Percentiles rank a stretch among this genome's conserved stretches.
phyloP scores from a whole-genome alignment of 495 filamentous ascomycete genomes.

The Evansstolkia leycettana region DNA sequence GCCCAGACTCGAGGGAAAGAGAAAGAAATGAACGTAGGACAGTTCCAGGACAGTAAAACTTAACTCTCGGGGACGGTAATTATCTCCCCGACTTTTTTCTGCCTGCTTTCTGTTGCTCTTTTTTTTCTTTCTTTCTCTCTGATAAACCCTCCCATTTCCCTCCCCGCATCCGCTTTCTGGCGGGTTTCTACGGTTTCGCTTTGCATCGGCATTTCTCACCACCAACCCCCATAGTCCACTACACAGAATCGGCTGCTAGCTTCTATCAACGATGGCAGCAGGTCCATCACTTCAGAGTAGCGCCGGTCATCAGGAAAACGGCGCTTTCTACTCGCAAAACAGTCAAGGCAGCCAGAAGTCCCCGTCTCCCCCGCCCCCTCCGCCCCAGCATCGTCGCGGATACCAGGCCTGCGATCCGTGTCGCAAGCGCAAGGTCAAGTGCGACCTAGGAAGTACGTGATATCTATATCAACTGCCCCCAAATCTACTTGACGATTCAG shows the following conservation, averaged over 20 bases:
- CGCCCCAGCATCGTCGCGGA: constrained; percentile 52
- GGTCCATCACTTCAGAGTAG: no score
- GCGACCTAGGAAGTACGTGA: constrained; percentile 65
- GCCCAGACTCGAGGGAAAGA: no score
- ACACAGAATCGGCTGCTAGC: not conserved
- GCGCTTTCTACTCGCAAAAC: constrained; percentile 1
- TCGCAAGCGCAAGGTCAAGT: constrained; percentile 82
- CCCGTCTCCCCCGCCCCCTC: constrained; percentile 14
- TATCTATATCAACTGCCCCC: not conserved
- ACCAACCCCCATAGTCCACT: constrained; percentile 12
- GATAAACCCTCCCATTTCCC: not conserved
- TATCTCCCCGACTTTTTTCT: no score
- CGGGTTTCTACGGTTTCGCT: constrained; percentile 34
- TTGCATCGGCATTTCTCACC: constrained; percentile 30
- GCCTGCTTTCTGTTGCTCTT: no score
- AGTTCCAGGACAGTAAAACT: no score
- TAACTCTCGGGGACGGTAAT: no score
- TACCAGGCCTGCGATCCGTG: constrained; percentile 89
- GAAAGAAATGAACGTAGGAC: no score
- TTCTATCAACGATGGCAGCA: constrained; percentile 9
- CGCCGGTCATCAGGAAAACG: constrained; percentile 2
- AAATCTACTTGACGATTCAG: no score
- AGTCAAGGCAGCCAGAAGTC: constrained; percentile 12
- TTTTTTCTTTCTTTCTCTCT: not conserved
- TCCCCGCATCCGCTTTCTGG: constrained; percentile 25